These are phyloP conservation scores for Globisporangium yorkense DNA, from an alignment of 352 stramenopile species.

Conservation along the genomic window DNA sequence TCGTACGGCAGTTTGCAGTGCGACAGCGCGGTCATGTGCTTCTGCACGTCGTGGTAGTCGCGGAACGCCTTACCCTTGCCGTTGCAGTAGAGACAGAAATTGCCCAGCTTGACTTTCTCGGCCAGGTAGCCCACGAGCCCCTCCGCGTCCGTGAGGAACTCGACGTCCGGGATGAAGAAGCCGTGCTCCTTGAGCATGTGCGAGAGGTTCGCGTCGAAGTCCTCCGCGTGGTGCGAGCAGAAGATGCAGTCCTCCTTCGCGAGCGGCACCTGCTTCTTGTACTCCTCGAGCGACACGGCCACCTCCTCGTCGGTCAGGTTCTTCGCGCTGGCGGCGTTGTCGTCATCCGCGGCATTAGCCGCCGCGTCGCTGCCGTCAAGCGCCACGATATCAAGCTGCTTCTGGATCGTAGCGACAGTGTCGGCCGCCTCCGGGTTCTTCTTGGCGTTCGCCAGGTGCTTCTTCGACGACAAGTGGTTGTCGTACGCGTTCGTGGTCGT, in stretches of 20 bases:
- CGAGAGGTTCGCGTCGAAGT: slow-evolving; percentile 67
- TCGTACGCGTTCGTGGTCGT: slow-evolving; percentile 74
- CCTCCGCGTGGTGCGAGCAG: slow-evolving; percentile 47
- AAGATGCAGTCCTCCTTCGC: slow-evolving; percentile 85
- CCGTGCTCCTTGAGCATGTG: slow-evolving; percentile 93
- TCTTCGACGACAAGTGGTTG: slow-evolving; percentile 85
- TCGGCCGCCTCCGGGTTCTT: slow-evolving; percentile 44
- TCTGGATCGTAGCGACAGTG: slow-evolving; percentile 59
- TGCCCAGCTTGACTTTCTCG: slow-evolving; percentile 94
- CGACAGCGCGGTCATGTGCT: slow-evolving; percentile 92
- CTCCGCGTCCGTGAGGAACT: slow-evolving; percentile 89
- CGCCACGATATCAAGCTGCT: slow-evolving; percentile 46
- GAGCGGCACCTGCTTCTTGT: slow-evolving; percentile 67
- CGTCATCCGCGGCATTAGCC: not conserved
- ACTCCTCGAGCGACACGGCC: slow-evolving; percentile 62
- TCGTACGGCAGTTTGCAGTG: slow-evolving; percentile 92
- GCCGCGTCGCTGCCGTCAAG: slow-evolving; percentile 22
- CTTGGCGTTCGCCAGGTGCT: slow-evolving; percentile 77
- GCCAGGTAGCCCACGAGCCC: slow-evolving; percentile 91
- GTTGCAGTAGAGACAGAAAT: slow-evolving; percentile 95
- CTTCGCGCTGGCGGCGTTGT: slow-evolving; percentile 13
- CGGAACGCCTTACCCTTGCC: slow-evolving; percentile 87
- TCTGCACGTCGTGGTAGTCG: slow-evolving; percentile 86
- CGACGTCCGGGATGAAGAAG: slow-evolving; percentile 94
- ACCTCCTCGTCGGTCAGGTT: slow-evolving; percentile 52